These are phyloP conservation scores for Yamadazyma spencermartinsiae DNA, from an alignment of 1,139 yeast genomes.

Conservation along the genomic window DNA sequence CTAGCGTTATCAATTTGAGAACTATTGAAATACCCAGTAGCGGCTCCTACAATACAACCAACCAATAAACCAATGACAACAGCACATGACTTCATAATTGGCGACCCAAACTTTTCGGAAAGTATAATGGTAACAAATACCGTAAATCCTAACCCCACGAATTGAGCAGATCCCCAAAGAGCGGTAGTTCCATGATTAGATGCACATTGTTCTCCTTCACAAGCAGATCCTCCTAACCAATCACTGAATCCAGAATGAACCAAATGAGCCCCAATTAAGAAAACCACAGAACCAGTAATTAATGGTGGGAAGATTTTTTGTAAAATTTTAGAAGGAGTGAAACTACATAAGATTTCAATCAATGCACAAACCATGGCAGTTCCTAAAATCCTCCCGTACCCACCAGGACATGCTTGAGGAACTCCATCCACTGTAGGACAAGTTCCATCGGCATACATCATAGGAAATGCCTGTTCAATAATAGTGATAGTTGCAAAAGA, in stretches of 20 bases:
- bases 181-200: slow-evolving; percentile 24
- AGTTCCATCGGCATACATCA: slow-evolving; percentile 70
- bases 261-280: slow-evolving; percentile 70
- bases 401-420: slow-evolving; percentile 73
- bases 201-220: slow-evolving; percentile 41
- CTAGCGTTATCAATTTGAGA: slow-evolving; percentile 62
- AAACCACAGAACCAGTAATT: slow-evolving; percentile 86
- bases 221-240: slow-evolving; percentile 82
- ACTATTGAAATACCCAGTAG: slow-evolving; percentile 72
- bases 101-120: slow-evolving; percentile 83
- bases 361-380: slow-evolving; percentile 73
- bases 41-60: slow-evolving; percentile 88
- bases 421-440: slow-evolving; percentile 66
- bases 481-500: slow-evolving; percentile 82
- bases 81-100: slow-evolving; percentile 88
- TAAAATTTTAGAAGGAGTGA: slow-evolving; percentile 66
- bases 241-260: slow-evolving; percentile 69
- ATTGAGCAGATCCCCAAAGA: slow-evolving; percentile 81
- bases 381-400: slow-evolving; percentile 78
- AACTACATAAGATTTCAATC: slow-evolving; percentile 65
- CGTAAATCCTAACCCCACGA: slow-evolving; percentile 78
- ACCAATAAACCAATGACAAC: slow-evolving; percentile 76
- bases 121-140: slow-evolving; percentile 70
- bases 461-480: slow-evolving; percentile 68
- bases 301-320: slow-evolving; percentile 77